Evolutionary conservation across 2,329 filamentous ascomycete genomes (phyloP), one percentile per base, ranked within the genome.

Genomic region (Xenoacremonium recifei): DNA sequence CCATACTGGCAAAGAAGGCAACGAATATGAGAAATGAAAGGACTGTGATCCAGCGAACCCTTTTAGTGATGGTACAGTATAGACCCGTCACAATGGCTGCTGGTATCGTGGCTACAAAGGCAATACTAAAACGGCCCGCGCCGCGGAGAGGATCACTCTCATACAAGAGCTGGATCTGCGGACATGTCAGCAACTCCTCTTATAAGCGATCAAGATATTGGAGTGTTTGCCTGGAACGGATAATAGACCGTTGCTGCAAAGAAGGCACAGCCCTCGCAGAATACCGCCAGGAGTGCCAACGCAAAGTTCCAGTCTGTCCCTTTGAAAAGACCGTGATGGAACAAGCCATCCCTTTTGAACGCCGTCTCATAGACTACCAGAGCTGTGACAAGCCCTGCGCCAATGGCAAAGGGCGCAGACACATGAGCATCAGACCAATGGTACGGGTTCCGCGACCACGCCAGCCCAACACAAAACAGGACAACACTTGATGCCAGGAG

Each of bases 361-460:
- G 38, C 53, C 1, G 48, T 53, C 50, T 69, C 65, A 42, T 69
- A 69, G 9, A 59, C 49, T 15, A 56, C 46, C 18, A 69, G 49
- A 3, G 17, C 47, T 3, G 58, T 12, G 2, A 45, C 42, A 6
- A 65, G 40, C 9, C 50, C 52, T 3, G 66, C 30, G 5, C 67
- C 64, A 5, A 67, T 42, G 21, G 61, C 50, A 45, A 70, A 69
- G 2, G 64, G 57, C 0, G 57, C 66, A 2, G 58, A 58, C 1
- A 64, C 58, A 27, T 62, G 64, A 1, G 64, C 51, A 36, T 70
- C 57, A 2, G 57, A 58, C 66, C 66, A 70, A 2, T 49, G 27
- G 41, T 66, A 70, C 1, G 68, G 67, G 44, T 69, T 70, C 39
- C 65, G 51, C 2, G 64, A 64, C 58, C 63, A 71, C 1, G 64